A percentile compares a stretch with the other conserved stretches of the same genome.
These are phyloP conservation scores for Cucumis melo DNA, from an alignment of 306 rosid genomes.

Conservation along the genomic window DNA sequence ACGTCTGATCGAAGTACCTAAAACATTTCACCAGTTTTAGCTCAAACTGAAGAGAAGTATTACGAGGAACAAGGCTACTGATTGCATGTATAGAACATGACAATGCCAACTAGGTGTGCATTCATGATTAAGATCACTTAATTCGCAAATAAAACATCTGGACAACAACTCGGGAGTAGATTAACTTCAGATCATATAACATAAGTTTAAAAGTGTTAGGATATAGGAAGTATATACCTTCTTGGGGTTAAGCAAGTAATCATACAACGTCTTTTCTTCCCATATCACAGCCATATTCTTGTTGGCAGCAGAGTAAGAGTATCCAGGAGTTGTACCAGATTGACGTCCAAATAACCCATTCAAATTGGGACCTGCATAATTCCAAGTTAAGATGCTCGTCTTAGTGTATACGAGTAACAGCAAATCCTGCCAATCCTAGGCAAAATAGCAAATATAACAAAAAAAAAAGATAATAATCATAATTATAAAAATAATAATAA, in stretches of 20 bases:
- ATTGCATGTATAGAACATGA: background rate
- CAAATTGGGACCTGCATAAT: constrained; percentile 1
- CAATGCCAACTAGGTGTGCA: background rate
- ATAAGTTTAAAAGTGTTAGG: background rate
- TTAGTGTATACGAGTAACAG: background rate
- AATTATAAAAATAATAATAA: too few relatives aligned
- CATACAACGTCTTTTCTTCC: constrained; percentile 3
- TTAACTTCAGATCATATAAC: background rate
- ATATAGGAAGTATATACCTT: background rate
- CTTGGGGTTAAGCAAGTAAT: constrained; percentile 9
- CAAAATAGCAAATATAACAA: background rate
- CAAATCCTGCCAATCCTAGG: background rate
- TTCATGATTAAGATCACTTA: background rate
- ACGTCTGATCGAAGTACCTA: background rate
- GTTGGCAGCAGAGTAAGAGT: constrained; percentile 6
- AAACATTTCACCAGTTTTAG: background rate
- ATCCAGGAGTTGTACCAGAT: constrained; percentile 8
- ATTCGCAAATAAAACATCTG: background rate
- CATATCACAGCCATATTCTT: constrained; percentile 6
- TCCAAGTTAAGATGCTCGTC: background rate
- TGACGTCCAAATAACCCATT: constrained; percentile 5
- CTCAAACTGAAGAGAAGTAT: background rate
- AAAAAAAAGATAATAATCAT: too few relatives aligned
- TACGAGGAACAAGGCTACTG: background rate
- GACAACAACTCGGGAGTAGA: background rate